Evolutionary conservation across 768 basidiomycete genomes (phyloP), one percentile per base, ranked within the genome.

Genomic region (Mycena capillaripes): DNA sequence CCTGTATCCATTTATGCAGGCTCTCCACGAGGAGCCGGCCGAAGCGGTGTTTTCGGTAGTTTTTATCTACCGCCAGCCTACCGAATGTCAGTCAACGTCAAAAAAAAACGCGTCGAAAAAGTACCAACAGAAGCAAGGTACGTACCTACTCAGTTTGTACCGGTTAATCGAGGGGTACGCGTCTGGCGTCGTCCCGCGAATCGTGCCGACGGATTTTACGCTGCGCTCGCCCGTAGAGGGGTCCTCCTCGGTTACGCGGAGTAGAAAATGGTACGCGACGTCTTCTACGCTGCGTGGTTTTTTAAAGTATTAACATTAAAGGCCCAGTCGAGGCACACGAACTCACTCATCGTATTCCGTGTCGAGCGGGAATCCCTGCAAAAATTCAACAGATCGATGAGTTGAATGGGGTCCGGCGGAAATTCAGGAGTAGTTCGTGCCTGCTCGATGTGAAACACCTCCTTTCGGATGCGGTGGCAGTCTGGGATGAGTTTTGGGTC

Each of bases 271-370:
- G 29, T 88, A 89, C 29, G 93, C 88, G 50, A 79, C 82, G 70
- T 88, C 86, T 81, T 95, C 94, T 70, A 85, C 82, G 44, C 93
- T 95, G 79, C 38, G 55, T 8, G 44, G 12, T 64, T 68, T 63
- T 9, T 63, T 19, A 48, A 70, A 65, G 61, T 25, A 62, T 56
- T 29, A 68, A 59, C 50, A 72, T 4, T 69, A 56, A 48, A 69
- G 60, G 40, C 55, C 58, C 62, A 81, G 46, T n/a, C n/a, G n/a
- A n/a, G n/a, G n/a, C n/a, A n/a, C 57, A 53, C 48, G 64, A 65
- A 82, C 83, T 81, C 82, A 93, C 94, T 89, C 86, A 81, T 96
- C 95, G 75, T 92, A 85, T 81, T 97, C 95, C 10, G 84, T 86
- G 59, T 95, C 93, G 25, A 93, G 82, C 53, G 93, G 87, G 77